phyloP scores from a whole-genome alignment of 1,284 basidiomycete genomes.

The Melampsora larici-populina region DNA sequence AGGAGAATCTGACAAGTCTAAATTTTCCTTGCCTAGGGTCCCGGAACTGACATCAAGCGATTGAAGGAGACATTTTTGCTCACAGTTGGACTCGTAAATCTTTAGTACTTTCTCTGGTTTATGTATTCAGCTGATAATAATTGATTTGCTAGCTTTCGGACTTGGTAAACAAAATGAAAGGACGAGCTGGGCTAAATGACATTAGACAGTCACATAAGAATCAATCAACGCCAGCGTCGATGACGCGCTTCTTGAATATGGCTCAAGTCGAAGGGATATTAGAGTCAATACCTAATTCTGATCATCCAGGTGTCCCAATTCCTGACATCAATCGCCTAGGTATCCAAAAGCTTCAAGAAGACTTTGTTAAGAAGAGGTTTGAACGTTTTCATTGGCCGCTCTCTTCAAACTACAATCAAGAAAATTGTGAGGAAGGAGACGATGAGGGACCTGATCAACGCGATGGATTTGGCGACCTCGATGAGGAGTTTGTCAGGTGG shows the following conservation, averaged over 20 bases:
- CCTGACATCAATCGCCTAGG: not conserved
- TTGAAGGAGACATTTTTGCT: constrained; percentile 20
- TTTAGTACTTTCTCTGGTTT: no score
- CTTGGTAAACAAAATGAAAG: not conserved
- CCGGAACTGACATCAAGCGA: constrained; percentile 4
- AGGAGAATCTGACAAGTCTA: no score
- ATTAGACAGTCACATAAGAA: constrained; percentile 8
- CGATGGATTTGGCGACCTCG: no score
- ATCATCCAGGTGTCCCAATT: not conserved
- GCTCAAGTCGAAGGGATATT: not conserved
- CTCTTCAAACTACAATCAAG: no score
- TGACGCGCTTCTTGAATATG: constrained; percentile 6
- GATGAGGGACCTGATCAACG: no score
- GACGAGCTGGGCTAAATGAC: not conserved
- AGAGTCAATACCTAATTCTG: not conserved
- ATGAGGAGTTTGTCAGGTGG: no score
- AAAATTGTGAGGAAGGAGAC: no score
- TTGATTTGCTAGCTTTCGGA: not conserved
- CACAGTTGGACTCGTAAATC: not conserved
- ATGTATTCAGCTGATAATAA: no score
- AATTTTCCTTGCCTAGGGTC: not conserved
- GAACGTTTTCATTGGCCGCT: not conserved
- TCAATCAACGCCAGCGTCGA: not conserved
- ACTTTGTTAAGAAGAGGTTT: not conserved
- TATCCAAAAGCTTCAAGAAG: not conserved